Evolutionary conservation across 352 stramenopile species (phyloP), one percentile per base, ranked within the genome.

Genomic region (Globisporangium viniferum): DNA sequence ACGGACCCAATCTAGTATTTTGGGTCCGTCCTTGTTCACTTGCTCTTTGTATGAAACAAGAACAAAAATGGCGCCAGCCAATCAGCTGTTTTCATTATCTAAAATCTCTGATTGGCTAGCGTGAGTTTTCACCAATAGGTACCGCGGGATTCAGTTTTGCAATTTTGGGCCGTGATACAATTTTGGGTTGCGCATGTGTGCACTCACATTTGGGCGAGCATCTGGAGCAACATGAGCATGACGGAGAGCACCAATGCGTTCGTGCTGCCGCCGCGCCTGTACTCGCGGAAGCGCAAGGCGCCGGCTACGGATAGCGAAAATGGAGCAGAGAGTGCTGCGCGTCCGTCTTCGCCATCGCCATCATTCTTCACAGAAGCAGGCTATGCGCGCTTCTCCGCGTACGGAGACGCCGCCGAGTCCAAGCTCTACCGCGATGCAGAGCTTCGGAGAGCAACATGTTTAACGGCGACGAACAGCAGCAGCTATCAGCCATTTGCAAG

Each of bases 231-330:
- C 46, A 24, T 46, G 36, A 35, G 20, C 10, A 53, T 56, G 55
- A 41, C 65, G 61, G 67, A 66, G 65, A 69, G 63, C 59, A 66
- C 61, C 63, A 78, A 72, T 44, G 68, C 80, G n/a, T 89, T 92
- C 65, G 78, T 65, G 12, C 72, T 88, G 57, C 84, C 84, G 39
- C 76, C 63, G 63, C 81, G 54, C 46, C 66, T 91, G 22, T 66
- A 71, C 12, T 68, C 76, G 53, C 82, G 76, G 14, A 91, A 86
- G 73, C 82, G 79, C 56, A 77, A 69, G 51, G 54, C 72, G 0
- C 22, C 59, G 9, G 57, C 12, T n/a, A 51, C 59, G 1, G 24
- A 44, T 24, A 0, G 3, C 18, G 14, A 2, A 1, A 22, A 41
- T 24, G 14, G 1, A 31, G 12, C 31, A 51, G 66, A 18, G 20